Base-by-base conservation (phyloP, 192 early-diverging fungal species). In the Podila verticillata region DNA sequence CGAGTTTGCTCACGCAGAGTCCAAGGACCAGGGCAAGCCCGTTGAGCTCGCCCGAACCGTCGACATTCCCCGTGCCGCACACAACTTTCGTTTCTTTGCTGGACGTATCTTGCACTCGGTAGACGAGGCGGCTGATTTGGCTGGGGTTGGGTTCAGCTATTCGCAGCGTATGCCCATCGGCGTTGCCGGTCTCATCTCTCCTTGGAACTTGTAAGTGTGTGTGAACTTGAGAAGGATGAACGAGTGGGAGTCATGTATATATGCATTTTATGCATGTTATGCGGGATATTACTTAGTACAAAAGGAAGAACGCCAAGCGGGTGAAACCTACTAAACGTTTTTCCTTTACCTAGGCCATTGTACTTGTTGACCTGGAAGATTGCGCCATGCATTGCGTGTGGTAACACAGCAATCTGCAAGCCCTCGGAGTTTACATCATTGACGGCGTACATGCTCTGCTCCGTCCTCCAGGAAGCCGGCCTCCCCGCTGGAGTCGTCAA, bases 351-450 rank as follows among this genome's bases (percentile, higher is more conserved):
- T 87, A 85, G 84, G 68, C 92, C 93, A 10, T 54, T 92, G 58
- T 91, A 90, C 57, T 84, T 92, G 48, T 78, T 93, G 26, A 92
- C 91, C 7, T 90, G 90, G 88, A 95, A 94, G 72, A 88, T 95
- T 58, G 94, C 93, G 7, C 91, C 93, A 0, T 91, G 90, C 61
- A 86, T 94, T 58, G 91, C 78, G 59, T 88, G 83, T 9, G 93
- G 94, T 26, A 92, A 88, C 83, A 93, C 93, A 7, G 87, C 85
- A 49, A 87, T 94, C 12, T 86, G 90, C 68, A 95, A 95, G 78
- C 93, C 93, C 2, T 85, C 83, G 44, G 92, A 93, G 81, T 82
- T 90, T 30, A 89, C 86, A 29, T 87, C 85, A 58, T 58, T 86
- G 32, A 89, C 88, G 6, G 74, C 86, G 1, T 87, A 84, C 56